Base-by-base conservation (phyloP, 2,329 filamentous ascomycete genomes). In the Fusarium longipes region DNA sequence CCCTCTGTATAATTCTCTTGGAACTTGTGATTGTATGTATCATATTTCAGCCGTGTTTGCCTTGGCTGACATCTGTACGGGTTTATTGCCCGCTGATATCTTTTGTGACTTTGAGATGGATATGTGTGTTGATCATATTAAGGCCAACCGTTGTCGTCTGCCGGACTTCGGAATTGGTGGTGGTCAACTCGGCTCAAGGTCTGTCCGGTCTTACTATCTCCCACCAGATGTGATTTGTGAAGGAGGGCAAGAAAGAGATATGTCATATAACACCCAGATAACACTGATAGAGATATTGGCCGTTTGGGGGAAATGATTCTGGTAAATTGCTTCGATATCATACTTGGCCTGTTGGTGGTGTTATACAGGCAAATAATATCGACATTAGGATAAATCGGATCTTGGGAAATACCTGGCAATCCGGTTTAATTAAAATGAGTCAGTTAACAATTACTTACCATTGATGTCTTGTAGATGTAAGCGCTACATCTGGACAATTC, bases 161-260 rank as follows among this genome's bases (percentile, higher is more conserved):
- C 20, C 25, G 40, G 40, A 43, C 20, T 43, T 43, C 15, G 40
- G 24, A n/a, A 8, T 30, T 43, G 6, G 12, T 43, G 24, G n/a
- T 30, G 12, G 11, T 36, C 24, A 18, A 60, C n/a, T 38, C 57
- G 57, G 57, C 11, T 25, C 4, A 58, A 43, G 25, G 12, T 59
- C 39, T 24, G 25, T 27, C 57, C 57, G 57, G 7, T 44, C 43
- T 60, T 20, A 43, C 52, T 18, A 8, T 8, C 9, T 4, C 12
- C 8, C 9, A 5, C 12, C 8, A 24, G 10, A 15, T 27, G 18
- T 15, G 11, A 8, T 32, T 36, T n/a, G 4, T n/a, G 12, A 6
- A 22, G 17, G n/a, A 8, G n/a, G n/a, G n/a, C n/a, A n/a, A n/a
- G 7, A 4, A 8, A 14, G 14, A 5, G 17, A 12, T 2, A 18